Percentiles rank a stretch among this genome's conserved stretches.
phyloP scores from a whole-genome alignment of 257 asterid species.

The Solanum etuberosum region DNA sequence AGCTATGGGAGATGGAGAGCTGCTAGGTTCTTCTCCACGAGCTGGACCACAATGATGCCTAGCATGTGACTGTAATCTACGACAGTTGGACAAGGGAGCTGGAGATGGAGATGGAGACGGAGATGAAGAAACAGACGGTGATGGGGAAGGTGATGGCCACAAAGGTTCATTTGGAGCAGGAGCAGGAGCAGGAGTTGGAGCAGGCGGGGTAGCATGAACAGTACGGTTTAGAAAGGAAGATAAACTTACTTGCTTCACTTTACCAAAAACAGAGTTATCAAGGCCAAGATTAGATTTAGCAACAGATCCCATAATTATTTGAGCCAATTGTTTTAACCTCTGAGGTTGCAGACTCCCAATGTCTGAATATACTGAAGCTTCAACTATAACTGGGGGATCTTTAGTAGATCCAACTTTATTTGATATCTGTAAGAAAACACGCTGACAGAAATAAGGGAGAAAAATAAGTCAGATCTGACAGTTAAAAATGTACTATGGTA shows the following conservation, averaged over 20 bases:
- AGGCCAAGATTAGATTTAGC: slow-evolving; percentile 70
- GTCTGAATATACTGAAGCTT: slow-evolving; percentile 52
- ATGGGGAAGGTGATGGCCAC: slow-evolving; percentile 32
- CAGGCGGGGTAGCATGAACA: slow-evolving; percentile 30
- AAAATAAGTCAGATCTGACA: not conserved
- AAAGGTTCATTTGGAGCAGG: slow-evolving; percentile 9
- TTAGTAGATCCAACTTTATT: slow-evolving; percentile 66
- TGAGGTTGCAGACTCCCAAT: slow-evolving; percentile 33
- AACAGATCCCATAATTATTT: slow-evolving; percentile 34
- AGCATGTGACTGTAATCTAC: slow-evolving; percentile 17
- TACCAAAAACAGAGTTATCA: slow-evolving; percentile 59
- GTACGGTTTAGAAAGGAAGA: slow-evolving; percentile 54
- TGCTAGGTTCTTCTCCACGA: slow-evolving; percentile 1
- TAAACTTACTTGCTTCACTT: slow-evolving; percentile 62
- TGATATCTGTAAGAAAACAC: slow-evolving; percentile 44
- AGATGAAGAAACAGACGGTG: not conserved
- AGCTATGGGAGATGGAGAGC: slow-evolving; percentile 10
- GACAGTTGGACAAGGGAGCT: slow-evolving; percentile 23
- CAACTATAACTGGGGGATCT: slow-evolving; percentile 67
- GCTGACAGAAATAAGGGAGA: slow-evolving; percentile 25
- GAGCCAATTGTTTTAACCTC: slow-evolving; percentile 64
- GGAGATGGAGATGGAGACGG: slow-evolving; percentile 8
- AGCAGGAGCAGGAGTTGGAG: slow-evolving; percentile 16
- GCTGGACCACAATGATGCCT: slow-evolving; percentile 16
- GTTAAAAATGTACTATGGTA: not conserved